Conservation (phyloP, 1,284 basidiomycete species). For the Ganoderma resinaceum region DNA sequence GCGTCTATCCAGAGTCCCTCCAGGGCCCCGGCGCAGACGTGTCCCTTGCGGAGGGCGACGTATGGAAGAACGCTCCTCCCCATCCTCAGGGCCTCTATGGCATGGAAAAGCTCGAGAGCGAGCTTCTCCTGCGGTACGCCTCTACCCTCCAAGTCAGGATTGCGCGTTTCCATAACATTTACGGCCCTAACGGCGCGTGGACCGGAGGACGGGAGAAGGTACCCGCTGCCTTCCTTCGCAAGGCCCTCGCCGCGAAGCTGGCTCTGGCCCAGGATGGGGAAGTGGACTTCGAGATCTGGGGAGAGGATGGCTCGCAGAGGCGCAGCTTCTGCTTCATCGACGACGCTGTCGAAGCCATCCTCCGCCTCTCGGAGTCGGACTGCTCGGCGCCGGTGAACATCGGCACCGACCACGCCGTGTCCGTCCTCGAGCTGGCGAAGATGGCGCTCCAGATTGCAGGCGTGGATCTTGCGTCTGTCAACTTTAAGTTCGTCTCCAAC, state of each 20-base stretch:
- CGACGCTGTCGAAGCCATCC: slow-evolving; percentile 57
- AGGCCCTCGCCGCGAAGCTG: slow-evolving; percentile 49
- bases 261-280: slow-evolving; percentile 17
- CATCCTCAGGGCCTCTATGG: slow-evolving; percentile 64
- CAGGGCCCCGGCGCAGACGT: slow-evolving; percentile 48
- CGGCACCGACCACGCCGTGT: slow-evolving; percentile 54
- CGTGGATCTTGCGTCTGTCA: slow-evolving; percentile 39
- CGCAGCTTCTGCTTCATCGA: slow-evolving; percentile 64
- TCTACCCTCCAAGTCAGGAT: slow-evolving; percentile 50
- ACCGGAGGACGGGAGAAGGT: slow-evolving; percentile 62
- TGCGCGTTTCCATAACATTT: slow-evolving; percentile 67
- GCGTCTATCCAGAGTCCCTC: slow-evolving; percentile 58
- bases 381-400: slow-evolving; percentile 53
- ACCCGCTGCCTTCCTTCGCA: slow-evolving; percentile 63
- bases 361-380: slow-evolving; percentile 49
- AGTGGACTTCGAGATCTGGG: slow-evolving; percentile 60
- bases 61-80: slow-evolving; percentile 46
- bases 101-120: slow-evolving; percentile 61
- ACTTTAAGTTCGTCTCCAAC: slow-evolving; percentile 38
- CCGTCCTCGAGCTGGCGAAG: slow-evolving; percentile 52
- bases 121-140: slow-evolving; percentile 49
- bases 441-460: slow-evolving; percentile 47
- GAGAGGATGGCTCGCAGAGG: slow-evolving; percentile 53
- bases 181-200: slow-evolving; percentile 61
- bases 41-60: slow-evolving; percentile 54